phyloP scores from a whole-genome alignment of 352 stramenopile species.

The Globisporangium nagaii region DNA sequence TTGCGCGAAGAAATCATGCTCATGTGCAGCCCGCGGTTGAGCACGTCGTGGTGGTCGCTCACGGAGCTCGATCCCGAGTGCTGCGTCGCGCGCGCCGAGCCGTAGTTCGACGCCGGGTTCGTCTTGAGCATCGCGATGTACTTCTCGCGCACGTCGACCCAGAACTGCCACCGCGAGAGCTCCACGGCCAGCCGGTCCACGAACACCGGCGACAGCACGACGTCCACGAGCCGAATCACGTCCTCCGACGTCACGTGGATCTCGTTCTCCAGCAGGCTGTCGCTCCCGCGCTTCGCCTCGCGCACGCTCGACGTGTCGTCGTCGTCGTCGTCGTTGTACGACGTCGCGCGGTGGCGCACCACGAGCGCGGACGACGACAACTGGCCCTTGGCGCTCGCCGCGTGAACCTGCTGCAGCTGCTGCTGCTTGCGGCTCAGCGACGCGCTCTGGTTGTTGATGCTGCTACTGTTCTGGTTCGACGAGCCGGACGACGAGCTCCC shows the following conservation, averaged over 20 bases:
- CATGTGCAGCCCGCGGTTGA: not conserved
- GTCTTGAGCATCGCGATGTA: conserved; percentile 50
- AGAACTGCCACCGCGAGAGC: conserved; percentile 76
- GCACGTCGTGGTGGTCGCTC: conserved; percentile 3
- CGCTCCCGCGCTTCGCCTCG: conserved; percentile 19
- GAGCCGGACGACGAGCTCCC: not conserved
- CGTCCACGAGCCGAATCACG: conserved; percentile 69
- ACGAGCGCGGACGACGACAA: not conserved
- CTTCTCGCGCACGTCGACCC: conserved; percentile 70
- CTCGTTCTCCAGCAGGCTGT: conserved; percentile 45
- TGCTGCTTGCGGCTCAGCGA: conserved; percentile 9
- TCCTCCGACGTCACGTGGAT: conserved; percentile 66
- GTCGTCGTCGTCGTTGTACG: conserved; percentile 3
- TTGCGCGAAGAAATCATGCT: conserved; percentile 36
- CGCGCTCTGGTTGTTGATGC: no score
- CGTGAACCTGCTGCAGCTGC: not conserved
- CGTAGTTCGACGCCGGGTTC: conserved; percentile 14
- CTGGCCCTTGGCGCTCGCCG: not conserved
- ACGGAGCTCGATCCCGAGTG: not conserved
- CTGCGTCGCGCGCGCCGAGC: not conserved
- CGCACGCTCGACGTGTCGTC: no score
- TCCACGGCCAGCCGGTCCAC: conserved; percentile 57
- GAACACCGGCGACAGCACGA: conserved; percentile 67
- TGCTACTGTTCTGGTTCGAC: not conserved
- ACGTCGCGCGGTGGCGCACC: conserved; percentile 1